These are phyloP conservation scores for Ceratocystis destructans DNA, from an alignment of 2,329 filamentous ascomycete species.

Conservation along the genomic window DNA sequence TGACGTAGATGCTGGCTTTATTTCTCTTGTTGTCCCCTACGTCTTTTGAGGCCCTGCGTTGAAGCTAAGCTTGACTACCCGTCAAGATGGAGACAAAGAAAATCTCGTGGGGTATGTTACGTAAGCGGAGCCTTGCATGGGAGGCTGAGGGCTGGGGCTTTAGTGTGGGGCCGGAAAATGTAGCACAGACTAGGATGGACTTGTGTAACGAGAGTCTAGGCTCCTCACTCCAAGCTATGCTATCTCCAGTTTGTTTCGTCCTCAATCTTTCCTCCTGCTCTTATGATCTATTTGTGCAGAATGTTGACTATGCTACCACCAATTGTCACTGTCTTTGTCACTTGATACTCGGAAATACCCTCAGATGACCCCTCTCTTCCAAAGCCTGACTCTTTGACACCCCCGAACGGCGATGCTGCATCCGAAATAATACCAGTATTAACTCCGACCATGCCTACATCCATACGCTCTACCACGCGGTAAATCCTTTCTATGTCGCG, in stretches of 20 bases:
- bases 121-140: conserved; percentile 15
- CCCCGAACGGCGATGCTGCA: conserved; percentile 52
- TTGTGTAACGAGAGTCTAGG: neutral
- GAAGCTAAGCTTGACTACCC: neutral
- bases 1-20: neutral
- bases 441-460: conserved; percentile 78
- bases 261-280: neutral
- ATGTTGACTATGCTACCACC: conserved; percentile 40
- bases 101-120: conserved; percentile 17
- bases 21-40: neutral
- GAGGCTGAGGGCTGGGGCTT: conserved; percentile 6
- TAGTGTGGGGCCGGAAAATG: no score
- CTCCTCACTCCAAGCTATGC: neutral
- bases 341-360: conserved; percentile 62
- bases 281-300: conserved; percentile 30
- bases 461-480: conserved; percentile 53
- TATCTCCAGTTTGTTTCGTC: neutral
- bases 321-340: conserved; percentile 51
- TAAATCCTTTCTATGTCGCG: conserved; percentile 44
- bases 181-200: neutral
- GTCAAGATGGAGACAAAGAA: conserved; percentile 5
- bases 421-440: conserved; percentile 59
- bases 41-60: neutral
- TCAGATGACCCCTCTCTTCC: conserved; percentile 67
- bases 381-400: conserved; percentile 71